These are phyloP conservation scores for Usnea hakonensis DNA, from an alignment of 495 filamentous ascomycete genomes.

Conservation along the genomic window DNA sequence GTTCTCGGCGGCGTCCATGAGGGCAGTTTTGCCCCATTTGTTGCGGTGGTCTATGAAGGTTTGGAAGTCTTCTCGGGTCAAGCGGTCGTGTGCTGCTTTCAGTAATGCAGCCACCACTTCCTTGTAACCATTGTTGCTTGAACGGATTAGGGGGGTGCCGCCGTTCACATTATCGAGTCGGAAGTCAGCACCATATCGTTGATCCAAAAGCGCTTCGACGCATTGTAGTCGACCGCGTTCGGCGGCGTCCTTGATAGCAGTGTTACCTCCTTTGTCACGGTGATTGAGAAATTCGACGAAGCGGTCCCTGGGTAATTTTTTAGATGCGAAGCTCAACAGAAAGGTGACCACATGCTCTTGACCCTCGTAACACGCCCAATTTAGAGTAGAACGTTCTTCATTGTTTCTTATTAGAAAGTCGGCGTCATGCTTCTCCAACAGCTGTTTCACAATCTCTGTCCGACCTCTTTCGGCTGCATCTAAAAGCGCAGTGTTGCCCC, in stretches of 20 bases:
- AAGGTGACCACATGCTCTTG: background rate
- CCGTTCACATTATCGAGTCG: too few relatives aligned
- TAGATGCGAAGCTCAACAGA: background rate
- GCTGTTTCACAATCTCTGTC: background rate
- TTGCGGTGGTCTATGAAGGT: slow-evolving; percentile 1
- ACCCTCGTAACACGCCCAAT: background rate
- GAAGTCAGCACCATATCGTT: too few relatives aligned
- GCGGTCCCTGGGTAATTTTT: background rate
- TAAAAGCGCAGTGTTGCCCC: background rate
- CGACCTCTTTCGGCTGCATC: background rate
- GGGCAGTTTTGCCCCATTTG: slow-evolving; percentile 6
- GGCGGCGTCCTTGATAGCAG: too few relatives aligned
- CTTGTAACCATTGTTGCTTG: background rate
- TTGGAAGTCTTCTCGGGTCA: background rate
- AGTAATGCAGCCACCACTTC: background rate
- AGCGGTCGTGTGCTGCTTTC: background rate
- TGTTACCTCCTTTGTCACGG: too few relatives aligned
- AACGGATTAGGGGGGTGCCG: background rate
- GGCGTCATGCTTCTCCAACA: background rate
- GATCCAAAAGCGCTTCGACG: too few relatives aligned
- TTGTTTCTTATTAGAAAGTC: background rate
- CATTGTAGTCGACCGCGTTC: too few relatives aligned
- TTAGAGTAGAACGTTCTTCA: background rate
- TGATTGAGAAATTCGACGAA: background rate
- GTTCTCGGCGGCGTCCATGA: slow-evolving; percentile 9